Evolutionary conservation across 306 rosid genomes (phyloP), one percentile per base, ranked within the genome.

Genomic region (Oxytropis ochrocephala): DNA sequence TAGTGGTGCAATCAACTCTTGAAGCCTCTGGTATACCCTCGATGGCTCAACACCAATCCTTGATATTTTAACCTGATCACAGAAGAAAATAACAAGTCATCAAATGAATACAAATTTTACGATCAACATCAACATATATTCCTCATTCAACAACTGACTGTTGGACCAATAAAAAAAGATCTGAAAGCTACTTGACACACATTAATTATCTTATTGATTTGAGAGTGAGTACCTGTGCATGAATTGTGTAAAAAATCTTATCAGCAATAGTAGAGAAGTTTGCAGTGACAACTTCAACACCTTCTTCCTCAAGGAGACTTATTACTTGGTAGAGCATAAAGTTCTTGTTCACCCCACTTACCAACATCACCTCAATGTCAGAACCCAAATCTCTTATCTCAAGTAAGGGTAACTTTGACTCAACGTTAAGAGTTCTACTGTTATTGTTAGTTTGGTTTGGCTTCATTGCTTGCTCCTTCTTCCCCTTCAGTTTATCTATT

Each of bases 11-110:
- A 87, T 33, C 73, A 85, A 51, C 24, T 82, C 81, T 8, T 71
- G 78, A 46, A 90, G 75, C 82, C 89, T 82, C 72, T 87, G 77
- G 72, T 73, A 41, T 16, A 79, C 89, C 67, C 83, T 85, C 5
- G 85, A 38, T 10, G 83, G 80, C 30, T 90, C 96, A 4, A 87
- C 85, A 3, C 94, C 94, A 62, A 84, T 84, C 51, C 94, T 82
- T 6, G 84, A 76, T 67, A 85, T 74, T 66, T 80, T 90, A 10
- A 73, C 94, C 96, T 90, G 47, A 57, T 32, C 9, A 8, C 11
- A 2, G 12, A 44, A 44, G 11, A 29, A 47, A 16, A 42, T 18
- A 13, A 5, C 0, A 42, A 36, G 64, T 44, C 16, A 43, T 52
- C 8, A 63, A 52, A 12, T 30, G 48, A 58, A 24, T 6, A 43